Evolutionary conservation across 1,284 basidiomycete species (phyloP).

Genomic region (Ceratobasidium sp.): DNA sequence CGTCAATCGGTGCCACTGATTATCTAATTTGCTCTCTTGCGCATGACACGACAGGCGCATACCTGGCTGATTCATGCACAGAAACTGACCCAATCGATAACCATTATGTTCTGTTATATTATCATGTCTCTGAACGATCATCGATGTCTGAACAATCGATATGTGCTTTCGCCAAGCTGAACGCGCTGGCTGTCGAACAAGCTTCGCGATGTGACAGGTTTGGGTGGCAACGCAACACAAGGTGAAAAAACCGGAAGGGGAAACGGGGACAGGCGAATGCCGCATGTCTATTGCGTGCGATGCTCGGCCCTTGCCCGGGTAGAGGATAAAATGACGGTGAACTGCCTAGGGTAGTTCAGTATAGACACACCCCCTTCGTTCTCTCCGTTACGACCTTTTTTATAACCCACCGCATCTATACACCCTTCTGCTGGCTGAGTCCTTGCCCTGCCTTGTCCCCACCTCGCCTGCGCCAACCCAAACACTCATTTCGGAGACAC

Average conservation of each 20-base stretch:
- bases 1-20: no score
- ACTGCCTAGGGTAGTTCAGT: background rate
- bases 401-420: background rate
- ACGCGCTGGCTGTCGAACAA: background rate
- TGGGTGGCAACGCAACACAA: constrained; percentile 6
- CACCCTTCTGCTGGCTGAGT: no score
- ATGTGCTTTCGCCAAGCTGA: background rate
- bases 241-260: background rate
- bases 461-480: background rate
- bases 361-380: background rate
- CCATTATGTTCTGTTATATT: no score
- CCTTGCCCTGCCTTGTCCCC: background rate
- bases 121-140: no score
- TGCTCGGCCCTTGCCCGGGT: background rate
- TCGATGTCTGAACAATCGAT: background rate
- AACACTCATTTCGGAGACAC: background rate
- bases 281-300: background rate
- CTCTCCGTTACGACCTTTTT: background rate
- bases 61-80: no score
- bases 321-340: background rate
- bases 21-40: no score
- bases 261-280: constrained; percentile 2
- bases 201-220: constrained; percentile 14
- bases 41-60: no score
- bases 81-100: no score